A percentile compares a stretch with the other conserved stretches of the same genome.
These are phyloP conservation scores for Acanthamoeba royreba DNA, from an alignment of 208 protist genomes.

Conservation along the genomic window DNA sequence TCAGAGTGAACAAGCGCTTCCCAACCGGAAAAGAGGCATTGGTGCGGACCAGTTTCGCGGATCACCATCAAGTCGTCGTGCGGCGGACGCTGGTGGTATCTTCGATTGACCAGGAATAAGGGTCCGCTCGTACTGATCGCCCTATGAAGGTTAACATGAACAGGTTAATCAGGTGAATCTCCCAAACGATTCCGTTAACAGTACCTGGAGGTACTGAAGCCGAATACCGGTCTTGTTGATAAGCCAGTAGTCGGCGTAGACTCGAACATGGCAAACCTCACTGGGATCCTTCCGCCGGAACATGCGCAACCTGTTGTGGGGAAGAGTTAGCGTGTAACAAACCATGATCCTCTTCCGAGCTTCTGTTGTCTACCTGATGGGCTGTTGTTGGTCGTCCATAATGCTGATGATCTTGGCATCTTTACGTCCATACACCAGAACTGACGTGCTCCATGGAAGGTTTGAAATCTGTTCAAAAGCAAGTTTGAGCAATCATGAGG, in stretches of 20 bases:
- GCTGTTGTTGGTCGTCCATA: neutral
- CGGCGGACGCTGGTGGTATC: neutral
- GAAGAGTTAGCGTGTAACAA: too few species aligned
- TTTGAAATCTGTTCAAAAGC: neutral
- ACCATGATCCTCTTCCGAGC: too few species aligned
- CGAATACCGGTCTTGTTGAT: conserved; percentile 14
- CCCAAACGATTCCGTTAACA: too few species aligned
- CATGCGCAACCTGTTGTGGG: neutral
- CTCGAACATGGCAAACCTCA: neutral
- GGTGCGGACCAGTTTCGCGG: neutral
- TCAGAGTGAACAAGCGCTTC: too few species aligned
- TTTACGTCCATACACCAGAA: neutral
- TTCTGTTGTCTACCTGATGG: neutral
- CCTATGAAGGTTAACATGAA: too few species aligned
- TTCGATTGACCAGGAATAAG: neutral
- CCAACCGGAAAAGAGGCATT: too few species aligned
- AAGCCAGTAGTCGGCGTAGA: conserved; percentile 16
- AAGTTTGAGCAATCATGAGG: neutral
- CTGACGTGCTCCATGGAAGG: neutral
- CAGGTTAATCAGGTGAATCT: too few species aligned
- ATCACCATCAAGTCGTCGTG: neutral
- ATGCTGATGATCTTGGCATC: neutral
- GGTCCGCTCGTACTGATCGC: neutral
- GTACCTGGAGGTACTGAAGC: neutral
- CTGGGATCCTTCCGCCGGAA: neutral